A percentile compares a stretch with the other conserved stretches of the same genome.
phyloP scores from a whole-genome alignment of 371 early-diverging fungal genomes.

The Zychaea mexicana region DNA sequence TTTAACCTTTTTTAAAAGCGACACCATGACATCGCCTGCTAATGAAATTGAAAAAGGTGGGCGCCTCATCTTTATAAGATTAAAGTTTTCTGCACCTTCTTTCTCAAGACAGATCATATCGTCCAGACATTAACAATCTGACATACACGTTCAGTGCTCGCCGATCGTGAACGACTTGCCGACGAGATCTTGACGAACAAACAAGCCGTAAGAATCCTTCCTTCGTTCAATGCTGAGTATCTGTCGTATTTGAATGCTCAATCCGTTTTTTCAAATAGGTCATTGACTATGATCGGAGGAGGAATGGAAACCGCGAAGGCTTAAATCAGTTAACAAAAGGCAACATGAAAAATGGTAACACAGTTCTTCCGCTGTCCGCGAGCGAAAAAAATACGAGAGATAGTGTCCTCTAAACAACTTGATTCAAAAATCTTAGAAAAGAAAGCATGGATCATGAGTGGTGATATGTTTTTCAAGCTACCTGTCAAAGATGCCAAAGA shows the following conservation, averaged over 20 bases:
- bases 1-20: no score
- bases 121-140: not conserved
- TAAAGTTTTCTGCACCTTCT: not conserved
- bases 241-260: not conserved
- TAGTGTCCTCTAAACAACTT: not conserved
- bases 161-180: slow-evolving; percentile 56
- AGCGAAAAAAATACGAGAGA: no score
- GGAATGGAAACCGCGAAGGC: slow-evolving; percentile 66
- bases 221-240: not conserved
- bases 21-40: no score
- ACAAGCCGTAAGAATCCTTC: slow-evolving; percentile 45
- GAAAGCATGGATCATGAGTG: slow-evolving; percentile 66
- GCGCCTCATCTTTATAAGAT: no score
- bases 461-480: slow-evolving; percentile 67
- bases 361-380: no score
- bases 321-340: slow-evolving; percentile 48
- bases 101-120: not conserved
- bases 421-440: slow-evolving; percentile 29
- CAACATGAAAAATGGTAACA: slow-evolving; percentile 12
- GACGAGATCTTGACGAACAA: slow-evolving; percentile 65
- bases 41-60: slow-evolving; percentile 5
- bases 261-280: slow-evolving; percentile 33
- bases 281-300: slow-evolving; percentile 60
- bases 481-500: slow-evolving; percentile 38
- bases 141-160: slow-evolving; percentile 15